Base-by-base conservation (phyloP, 805 yeast genomes). In the Metschnikowia gelsemii region DNA sequence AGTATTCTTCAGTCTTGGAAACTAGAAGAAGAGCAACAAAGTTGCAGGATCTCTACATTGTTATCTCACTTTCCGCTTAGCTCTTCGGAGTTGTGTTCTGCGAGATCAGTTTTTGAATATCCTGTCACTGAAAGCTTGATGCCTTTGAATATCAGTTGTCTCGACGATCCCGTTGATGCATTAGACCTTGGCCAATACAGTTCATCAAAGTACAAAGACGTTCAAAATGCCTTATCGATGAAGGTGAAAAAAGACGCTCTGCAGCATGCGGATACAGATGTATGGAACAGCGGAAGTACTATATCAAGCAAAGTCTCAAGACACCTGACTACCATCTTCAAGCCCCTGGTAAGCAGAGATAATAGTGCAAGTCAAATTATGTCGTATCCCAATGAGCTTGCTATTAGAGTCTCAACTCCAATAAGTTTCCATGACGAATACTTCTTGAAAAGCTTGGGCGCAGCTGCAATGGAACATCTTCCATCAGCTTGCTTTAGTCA, bases 21-120 rank as follows among this genome's bases (percentile, higher is more conserved):
- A 6, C 5, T 27, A n/a, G 26, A 26, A n/a, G 28, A 21, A 3
- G 28, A 11, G 9, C 3, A 7, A 24, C 32, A 19, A 16, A 9
- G 8, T 16, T 13, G 16, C 19, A 14, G 24, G 11, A 5, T 37
- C 13, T 30, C 40, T 13, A 21, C 23, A 17, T 37, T 38, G 4
- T 13, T 38, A 25, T 38, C 37, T 12, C 36, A 21, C n/a, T 38
- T 38, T 14, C 42, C 42, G 5, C 14, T 32, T 11, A 31, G 32
- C 18, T 25, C 36, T 11, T 32, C 36, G 2, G 42, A 32, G 18
- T 38, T 38, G 16, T 26, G 30, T 13, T 29, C 36, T 3, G 42
- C 36, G 2, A 27, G 20, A 8, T 32, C 42, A 11, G 36, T 38
- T 13, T 22, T 32, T 11, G 36, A 32, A 3, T 16, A 20, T 19